Evolutionary conservation across 768 basidiomycete species (phyloP).

Genomic region (Daedaleopsis nitida): DNA sequence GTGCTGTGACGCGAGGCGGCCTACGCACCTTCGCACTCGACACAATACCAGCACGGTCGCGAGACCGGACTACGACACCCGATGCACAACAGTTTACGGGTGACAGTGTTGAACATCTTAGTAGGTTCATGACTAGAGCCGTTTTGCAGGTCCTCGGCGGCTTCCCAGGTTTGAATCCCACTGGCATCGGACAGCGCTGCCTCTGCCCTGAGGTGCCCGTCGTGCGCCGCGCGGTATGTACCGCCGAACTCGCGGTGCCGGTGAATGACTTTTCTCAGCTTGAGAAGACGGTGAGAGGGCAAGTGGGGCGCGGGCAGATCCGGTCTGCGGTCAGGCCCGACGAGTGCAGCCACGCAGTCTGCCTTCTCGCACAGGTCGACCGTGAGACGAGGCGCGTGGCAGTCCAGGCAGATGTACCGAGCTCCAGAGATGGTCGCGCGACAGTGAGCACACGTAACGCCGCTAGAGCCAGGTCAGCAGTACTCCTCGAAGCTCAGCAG

Average conservation of each 20-base stretch:
- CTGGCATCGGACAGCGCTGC: conserved; percentile 9
- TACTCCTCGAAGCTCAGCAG: too few relatives aligned
- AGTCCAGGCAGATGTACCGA: conserved; percentile 18
- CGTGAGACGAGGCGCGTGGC: conserved; percentile 9
- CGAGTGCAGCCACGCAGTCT: not conserved
- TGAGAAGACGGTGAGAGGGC: conserved; percentile 13
- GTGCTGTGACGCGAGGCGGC: not conserved
- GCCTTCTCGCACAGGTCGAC: conserved; percentile 16
- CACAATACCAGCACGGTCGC: conserved; percentile 19
- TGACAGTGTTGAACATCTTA: not conserved
- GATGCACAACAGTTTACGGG: conserved; percentile 2
- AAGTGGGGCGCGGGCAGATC: conserved; percentile 12
- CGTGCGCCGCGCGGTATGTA: conserved; percentile 11
- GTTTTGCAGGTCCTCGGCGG: not conserved
- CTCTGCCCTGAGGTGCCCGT: conserved; percentile 8
- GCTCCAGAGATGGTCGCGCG: conserved; percentile 2
- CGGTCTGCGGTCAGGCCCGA: conserved; percentile 12
- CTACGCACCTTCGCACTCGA: conserved; percentile 17
- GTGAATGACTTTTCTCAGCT: conserved; percentile 14
- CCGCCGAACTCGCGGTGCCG: conserved; percentile 12
- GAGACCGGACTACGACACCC: conserved; percentile 5
- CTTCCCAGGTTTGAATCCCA: not conserved
- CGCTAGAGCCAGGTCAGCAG: conserved; percentile 2
- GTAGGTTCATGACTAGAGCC: not conserved
- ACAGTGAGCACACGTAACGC: conserved; percentile 13